These are phyloP conservation scores for Neotropicomus parvogracilis DNA, from an alignment of 1,284 basidiomycete species.

Conservation along the genomic window DNA sequence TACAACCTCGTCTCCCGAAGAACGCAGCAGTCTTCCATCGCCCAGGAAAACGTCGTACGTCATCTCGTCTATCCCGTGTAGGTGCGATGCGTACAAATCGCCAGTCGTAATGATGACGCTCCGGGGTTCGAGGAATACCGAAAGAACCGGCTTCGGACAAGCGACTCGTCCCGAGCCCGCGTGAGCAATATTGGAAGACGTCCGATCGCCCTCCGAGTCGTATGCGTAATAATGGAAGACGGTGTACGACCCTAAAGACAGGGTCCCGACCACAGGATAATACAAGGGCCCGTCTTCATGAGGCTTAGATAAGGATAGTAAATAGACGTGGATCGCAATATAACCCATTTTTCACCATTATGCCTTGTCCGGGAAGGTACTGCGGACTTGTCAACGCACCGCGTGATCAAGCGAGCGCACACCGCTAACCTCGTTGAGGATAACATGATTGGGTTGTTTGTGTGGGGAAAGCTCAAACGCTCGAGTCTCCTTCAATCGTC, in stretches of 20 bases:
- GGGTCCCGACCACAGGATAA: conserved; percentile 82
- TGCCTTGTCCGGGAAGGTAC: conserved; percentile 90
- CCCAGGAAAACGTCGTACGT: conserved; percentile 45
- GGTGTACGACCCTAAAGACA: conserved; percentile 82
- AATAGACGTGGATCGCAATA: conserved; percentile 1
- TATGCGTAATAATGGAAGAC: conserved; percentile 86
- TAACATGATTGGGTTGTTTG: conserved; percentile 76
- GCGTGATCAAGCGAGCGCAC: conserved; percentile 9
- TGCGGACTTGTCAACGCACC: conserved; percentile 30
- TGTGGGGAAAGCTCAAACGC: conserved; percentile 63
- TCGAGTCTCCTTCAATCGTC: conserved; percentile 60
- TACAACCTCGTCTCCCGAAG: conserved; percentile 31
- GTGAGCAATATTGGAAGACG: conserved; percentile 14
- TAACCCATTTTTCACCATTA: conserved; percentile 57
- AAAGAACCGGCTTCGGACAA: conserved; percentile 61
- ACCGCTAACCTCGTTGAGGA: conserved; percentile 70
- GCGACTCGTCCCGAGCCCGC: conserved; percentile 49
- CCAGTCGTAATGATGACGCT: conserved; percentile 76
- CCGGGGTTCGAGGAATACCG: conserved; percentile 78
- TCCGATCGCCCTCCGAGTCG: conserved; percentile 4
- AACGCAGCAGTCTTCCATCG: conserved; percentile 16
- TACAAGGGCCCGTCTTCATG: conserved; percentile 93
- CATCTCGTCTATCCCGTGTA: conserved; percentile 71
- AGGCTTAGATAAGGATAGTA: conserved; percentile 53
- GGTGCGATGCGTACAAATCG: conserved; percentile 61